Percentiles rank a stretch among this genome's conserved stretches.
These are phyloP conservation scores for Pyricularia grisea DNA, from an alignment of 2,329 filamentous ascomycete genomes.

Conservation along the genomic window DNA sequence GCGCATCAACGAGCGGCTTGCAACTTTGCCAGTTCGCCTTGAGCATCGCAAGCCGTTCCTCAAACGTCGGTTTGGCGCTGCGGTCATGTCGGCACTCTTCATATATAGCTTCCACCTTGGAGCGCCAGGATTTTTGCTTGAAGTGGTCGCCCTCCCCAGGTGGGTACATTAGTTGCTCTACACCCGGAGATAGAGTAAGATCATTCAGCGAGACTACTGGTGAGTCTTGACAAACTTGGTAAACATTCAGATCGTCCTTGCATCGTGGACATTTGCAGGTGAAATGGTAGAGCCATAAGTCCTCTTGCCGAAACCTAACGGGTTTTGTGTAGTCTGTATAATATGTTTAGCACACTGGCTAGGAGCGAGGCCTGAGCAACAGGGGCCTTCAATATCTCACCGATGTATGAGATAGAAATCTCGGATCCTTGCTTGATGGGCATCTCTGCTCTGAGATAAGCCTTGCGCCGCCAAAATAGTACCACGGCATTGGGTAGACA, in stretches of 20 bases:
- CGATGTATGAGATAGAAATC: slow-evolving; percentile 53
- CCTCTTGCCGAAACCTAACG: slow-evolving; percentile 28
- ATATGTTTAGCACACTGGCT: background rate
- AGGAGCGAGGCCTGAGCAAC: background rate
- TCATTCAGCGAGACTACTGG: slow-evolving; percentile 32
- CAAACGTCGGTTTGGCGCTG: slow-evolving; percentile 6
- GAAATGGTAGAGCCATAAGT: slow-evolving; percentile 42
- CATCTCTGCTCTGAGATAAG: slow-evolving; percentile 38
- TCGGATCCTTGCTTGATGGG: slow-evolving; percentile 43
- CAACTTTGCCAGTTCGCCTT: slow-evolving; percentile 26
- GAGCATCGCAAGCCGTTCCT: slow-evolving; percentile 16
- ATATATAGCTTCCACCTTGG: slow-evolving; percentile 20
- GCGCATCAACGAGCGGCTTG: slow-evolving; percentile 24
- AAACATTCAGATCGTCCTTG: slow-evolving; percentile 39
- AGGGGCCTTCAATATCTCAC: slow-evolving; percentile 22
- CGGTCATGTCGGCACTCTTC: slow-evolving; percentile 14
- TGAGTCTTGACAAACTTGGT: slow-evolving; percentile 36
- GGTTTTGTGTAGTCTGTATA: slow-evolving; percentile 37
- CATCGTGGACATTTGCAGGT: slow-evolving; percentile 41
- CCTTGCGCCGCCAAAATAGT: slow-evolving; percentile 40
- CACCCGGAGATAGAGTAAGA: slow-evolving; percentile 33
- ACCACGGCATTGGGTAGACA: slow-evolving; percentile 52
- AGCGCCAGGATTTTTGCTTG: slow-evolving; percentile 13
- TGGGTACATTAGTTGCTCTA: slow-evolving; percentile 20
- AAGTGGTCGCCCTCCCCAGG: slow-evolving; percentile 19